A percentile compares a stretch with the other conserved stretches of the same genome.
Conservation (phyloP, 2,329 filamentous ascomycete species). For the Hypocreales sp. region DNA sequence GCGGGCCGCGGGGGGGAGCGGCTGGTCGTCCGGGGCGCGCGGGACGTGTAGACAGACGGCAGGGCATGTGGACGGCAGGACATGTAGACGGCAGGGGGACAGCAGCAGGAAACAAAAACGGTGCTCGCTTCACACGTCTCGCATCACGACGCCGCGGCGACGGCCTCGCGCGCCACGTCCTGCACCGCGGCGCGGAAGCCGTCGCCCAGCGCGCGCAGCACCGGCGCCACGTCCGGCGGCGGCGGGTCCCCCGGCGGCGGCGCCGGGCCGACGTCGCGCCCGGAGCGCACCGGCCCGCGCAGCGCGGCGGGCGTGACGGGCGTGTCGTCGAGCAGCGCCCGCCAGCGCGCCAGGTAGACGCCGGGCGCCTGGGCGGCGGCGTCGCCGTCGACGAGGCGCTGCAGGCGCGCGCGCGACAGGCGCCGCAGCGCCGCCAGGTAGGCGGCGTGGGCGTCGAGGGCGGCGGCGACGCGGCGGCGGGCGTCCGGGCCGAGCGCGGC, state of each 20-base stretch:
- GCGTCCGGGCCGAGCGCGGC: slow-evolving; percentile 28
- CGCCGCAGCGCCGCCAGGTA: slow-evolving; percentile 42
- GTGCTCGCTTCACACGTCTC: too few species aligned
- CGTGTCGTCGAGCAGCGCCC: slow-evolving; percentile 54
- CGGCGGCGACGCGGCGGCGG: slow-evolving; percentile 26
- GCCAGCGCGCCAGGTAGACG: slow-evolving; percentile 58
- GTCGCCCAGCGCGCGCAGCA: slow-evolving; percentile 19
- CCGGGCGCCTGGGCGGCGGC: slow-evolving; percentile 42
- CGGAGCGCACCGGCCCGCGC: slow-evolving; percentile 34
- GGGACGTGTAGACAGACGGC: too few species aligned
- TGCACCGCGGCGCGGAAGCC: slow-evolving; percentile 26
- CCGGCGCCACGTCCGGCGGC: slow-evolving; percentile 13
- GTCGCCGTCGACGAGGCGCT: slow-evolving; percentile 17
- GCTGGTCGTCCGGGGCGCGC: slow-evolving; percentile 9
- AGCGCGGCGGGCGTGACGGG: slow-evolving; percentile 45
- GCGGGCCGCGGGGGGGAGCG: background rate
- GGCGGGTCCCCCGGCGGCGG: slow-evolving; percentile 12
- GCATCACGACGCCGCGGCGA: background rate
- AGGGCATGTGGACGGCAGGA: too few species aligned
- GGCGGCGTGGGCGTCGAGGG: slow-evolving; percentile 42
- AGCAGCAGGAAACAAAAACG: too few species aligned
- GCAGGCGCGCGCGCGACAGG: slow-evolving; percentile 38
- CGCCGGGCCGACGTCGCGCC: slow-evolving; percentile 33
- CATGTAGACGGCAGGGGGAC: too few species aligned
- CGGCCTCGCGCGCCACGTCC: slow-evolving; percentile 12